phyloP scores from a whole-genome alignment of 2,329 filamentous ascomycete genomes.

The Metarhizium album region DNA sequence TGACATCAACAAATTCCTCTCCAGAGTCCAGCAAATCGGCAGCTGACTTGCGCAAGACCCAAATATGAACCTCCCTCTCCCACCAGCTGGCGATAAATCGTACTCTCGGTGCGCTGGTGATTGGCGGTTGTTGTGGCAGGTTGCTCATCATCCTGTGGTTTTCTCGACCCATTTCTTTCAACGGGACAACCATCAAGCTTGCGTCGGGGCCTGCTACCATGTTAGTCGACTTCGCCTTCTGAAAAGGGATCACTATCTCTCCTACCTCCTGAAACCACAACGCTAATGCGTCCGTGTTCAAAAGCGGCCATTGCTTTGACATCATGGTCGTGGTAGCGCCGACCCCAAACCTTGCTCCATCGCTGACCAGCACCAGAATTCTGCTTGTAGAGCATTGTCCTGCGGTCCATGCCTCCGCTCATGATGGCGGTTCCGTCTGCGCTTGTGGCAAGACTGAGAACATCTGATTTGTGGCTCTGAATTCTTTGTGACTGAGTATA shows the following conservation, averaged over 20 bases:
- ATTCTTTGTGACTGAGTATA: slow-evolving; percentile 82
- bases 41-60: slow-evolving; percentile 45
- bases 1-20: slow-evolving; percentile 30
- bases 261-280: slow-evolving; percentile 83
- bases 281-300: slow-evolving; percentile 71
- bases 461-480: slow-evolving; percentile 78
- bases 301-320: slow-evolving; percentile 91
- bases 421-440: slow-evolving; percentile 72
- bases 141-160: slow-evolving; percentile 73
- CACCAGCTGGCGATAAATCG: slow-evolving; percentile 85
- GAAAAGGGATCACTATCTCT: slow-evolving; percentile 4
- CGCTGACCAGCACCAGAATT: slow-evolving; percentile 47
- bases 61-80: slow-evolving; percentile 78
- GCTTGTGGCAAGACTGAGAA: slow-evolving; percentile 76
- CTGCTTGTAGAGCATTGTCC: slow-evolving; percentile 73
- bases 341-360: slow-evolving; percentile 81
- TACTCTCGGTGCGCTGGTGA: slow-evolving; percentile 61
- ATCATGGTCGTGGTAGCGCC: slow-evolving; percentile 84
- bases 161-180: slow-evolving; percentile 65
- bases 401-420: slow-evolving; percentile 84
- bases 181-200: slow-evolving; percentile 68
- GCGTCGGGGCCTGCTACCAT: slow-evolving; percentile 63
- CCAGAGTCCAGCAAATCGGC: slow-evolving; percentile 32
- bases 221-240: slow-evolving; percentile 5
- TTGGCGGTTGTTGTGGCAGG: slow-evolving; percentile 66